A percentile compares a stretch with the other conserved stretches of the same genome.
These are phyloP conservation scores for Russula vinacea DNA, from an alignment of 768 basidiomycete species.

Conservation along the genomic window DNA sequence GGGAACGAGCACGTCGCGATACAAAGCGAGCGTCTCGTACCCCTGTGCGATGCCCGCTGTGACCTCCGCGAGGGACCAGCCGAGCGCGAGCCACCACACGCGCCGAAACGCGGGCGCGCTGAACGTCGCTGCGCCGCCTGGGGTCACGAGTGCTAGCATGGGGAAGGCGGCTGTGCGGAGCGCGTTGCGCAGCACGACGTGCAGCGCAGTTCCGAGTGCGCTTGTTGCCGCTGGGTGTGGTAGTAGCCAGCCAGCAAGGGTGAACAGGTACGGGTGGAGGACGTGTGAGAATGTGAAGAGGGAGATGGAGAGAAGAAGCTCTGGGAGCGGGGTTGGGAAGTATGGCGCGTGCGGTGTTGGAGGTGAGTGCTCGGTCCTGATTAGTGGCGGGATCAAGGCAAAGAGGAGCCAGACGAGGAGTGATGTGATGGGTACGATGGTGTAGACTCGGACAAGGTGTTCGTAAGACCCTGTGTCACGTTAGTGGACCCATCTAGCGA, in stretches of 20 bases:
- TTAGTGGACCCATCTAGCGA: not conserved
- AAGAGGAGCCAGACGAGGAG: conserved; percentile 49
- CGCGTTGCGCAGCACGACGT: conserved; percentile 50
- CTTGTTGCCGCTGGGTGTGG: conserved; percentile 37
- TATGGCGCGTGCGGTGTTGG: conserved; percentile 43
- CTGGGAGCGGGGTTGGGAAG: conserved; percentile 63
- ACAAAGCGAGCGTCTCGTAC: conserved; percentile 63
- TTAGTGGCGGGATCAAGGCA: conserved; percentile 47
- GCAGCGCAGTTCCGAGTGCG: conserved; percentile 42
- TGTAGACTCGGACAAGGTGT: conserved; percentile 51
- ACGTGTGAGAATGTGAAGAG: conserved; percentile 60
- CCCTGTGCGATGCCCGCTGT: conserved; percentile 64
- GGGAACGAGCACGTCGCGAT: conserved; percentile 63
- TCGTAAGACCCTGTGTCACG: conserved; percentile 56
- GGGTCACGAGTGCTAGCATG: conserved; percentile 50
- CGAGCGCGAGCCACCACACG: conserved; percentile 76
- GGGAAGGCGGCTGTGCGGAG: conserved; percentile 56
- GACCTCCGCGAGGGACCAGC: conserved; percentile 71
- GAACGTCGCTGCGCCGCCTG: conserved; percentile 50
- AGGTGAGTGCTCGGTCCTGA: conserved; percentile 40
- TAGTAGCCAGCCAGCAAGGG: conserved; percentile 36
- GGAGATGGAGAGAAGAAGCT: conserved; percentile 56
- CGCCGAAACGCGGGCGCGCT: conserved; percentile 55
- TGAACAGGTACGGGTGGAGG: conserved; percentile 49
- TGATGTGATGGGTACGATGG: conserved; percentile 31